Evolutionary conservation across 73 alveolate genomes (phyloP).

Genomic region (Halteria grandinella): DNA sequence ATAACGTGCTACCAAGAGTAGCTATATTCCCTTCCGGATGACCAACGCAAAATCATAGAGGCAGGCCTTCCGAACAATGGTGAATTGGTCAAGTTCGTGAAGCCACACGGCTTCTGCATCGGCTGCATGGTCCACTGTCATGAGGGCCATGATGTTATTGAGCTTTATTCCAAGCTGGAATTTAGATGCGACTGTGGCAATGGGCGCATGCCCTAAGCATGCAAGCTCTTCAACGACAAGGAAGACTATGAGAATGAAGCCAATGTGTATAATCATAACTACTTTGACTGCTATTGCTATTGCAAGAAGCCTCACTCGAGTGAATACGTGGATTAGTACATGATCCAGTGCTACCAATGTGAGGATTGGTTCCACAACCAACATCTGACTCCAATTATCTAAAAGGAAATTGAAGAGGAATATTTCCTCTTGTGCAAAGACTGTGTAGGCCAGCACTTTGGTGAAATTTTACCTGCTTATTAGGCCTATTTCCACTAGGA

Average conservation of each 20-base stretch:
- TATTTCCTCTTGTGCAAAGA: constrained; percentile 15
- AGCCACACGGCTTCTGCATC: constrained; percentile 78
- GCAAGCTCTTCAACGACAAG: constrained; percentile 68
- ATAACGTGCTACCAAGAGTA: constrained; percentile 72
- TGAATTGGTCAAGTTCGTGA: constrained; percentile 2
- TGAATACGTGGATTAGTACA: constrained; percentile 31
- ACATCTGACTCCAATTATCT: constrained; percentile 62
- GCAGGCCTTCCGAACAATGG: not conserved
- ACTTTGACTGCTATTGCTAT: constrained; percentile 80
- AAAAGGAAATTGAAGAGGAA: constrained; percentile 29
- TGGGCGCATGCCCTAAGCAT: constrained; percentile 51
- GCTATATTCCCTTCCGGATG: not conserved
- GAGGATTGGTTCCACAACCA: constrained; percentile 91
- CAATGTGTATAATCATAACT: constrained; percentile 78
- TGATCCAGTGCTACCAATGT: constrained; percentile 85
- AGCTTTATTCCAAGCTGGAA: constrained; percentile 69
- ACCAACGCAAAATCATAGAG: constrained; percentile 20
- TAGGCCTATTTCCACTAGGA: too few relatives aligned
- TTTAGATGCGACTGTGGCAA: constrained; percentile 93
- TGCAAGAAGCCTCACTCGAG: constrained; percentile 77
- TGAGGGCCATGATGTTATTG: constrained; percentile 81
- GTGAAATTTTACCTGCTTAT: too few relatives aligned
- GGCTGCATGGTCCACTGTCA: constrained; percentile 87
- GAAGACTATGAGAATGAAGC: constrained; percentile 69
- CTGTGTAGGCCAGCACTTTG: too few relatives aligned